Conservation (phyloP, 2,329 filamentous ascomycete genomes). For the Phialemonium atrogriseum region DNA sequence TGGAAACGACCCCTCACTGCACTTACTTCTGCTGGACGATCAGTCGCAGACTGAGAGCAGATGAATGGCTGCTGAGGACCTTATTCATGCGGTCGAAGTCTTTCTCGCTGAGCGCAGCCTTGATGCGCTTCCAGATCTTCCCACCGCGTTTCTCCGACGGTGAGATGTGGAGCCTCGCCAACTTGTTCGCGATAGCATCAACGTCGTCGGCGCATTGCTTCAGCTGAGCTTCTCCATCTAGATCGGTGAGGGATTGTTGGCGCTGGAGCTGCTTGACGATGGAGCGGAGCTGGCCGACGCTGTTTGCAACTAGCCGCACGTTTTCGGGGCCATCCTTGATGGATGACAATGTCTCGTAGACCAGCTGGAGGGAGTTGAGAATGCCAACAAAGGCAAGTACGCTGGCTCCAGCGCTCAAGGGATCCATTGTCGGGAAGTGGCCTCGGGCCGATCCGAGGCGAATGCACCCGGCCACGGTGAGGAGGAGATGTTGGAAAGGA, state of each 20-base stretch:
- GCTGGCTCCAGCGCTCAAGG: constrained; percentile 2
- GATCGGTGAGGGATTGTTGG: no score
- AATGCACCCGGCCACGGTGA: no score
- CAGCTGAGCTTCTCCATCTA: no score
- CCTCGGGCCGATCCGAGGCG: no score
- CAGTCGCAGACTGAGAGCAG: no score
- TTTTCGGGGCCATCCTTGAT: constrained; percentile 2
- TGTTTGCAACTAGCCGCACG: constrained; percentile 2
- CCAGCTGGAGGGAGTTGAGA: constrained; percentile 1
- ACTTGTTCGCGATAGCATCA: neutral
- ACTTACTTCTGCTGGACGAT: no score
- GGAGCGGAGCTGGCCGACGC: neutral
- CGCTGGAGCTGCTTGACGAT: neutral
- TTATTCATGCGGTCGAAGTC: constrained; percentile 1
- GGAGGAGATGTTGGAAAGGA: no score
- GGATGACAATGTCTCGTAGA: neutral
- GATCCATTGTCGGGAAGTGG: no score
- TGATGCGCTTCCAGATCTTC: constrained; percentile 3
- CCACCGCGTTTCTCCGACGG: constrained; percentile 1
- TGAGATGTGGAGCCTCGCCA: neutral
- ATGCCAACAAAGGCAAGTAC: constrained; percentile 3
- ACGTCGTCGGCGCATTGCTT: no score
- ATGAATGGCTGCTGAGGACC: neutral
- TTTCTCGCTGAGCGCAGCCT: constrained; percentile 1
- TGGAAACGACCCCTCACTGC: no score